These are phyloP conservation scores for Ramaria rubella DNA, from an alignment of 768 basidiomycete genomes.

Conservation along the genomic window DNA sequence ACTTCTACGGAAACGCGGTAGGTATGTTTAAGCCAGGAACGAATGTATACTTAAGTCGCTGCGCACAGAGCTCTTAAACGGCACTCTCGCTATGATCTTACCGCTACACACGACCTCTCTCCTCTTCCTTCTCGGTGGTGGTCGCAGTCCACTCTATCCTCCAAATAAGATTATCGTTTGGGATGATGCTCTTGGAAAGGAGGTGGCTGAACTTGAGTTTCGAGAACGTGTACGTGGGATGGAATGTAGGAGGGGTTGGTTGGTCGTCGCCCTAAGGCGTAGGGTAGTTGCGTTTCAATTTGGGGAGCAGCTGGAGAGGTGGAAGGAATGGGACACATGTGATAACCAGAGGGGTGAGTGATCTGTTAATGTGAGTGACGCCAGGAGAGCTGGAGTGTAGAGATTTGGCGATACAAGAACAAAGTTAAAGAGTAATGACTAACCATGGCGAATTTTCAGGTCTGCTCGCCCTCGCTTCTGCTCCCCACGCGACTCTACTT, in stretches of 20 bases:
- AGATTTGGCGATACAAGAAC: neutral
- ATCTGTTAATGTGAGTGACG: constrained; percentile 7
- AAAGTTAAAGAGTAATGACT: neutral
- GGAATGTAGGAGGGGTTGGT: constrained; percentile 76
- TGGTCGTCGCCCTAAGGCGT: constrained; percentile 72
- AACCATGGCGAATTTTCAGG: constrained; percentile 40
- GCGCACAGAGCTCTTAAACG: constrained; percentile 62
- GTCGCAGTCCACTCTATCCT: constrained; percentile 81
- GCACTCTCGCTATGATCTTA: constrained; percentile 68
- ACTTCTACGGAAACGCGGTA: constrained; percentile 79
- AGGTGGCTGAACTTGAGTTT: constrained; percentile 87
- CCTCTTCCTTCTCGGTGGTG: constrained; percentile 82
- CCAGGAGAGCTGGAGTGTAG: neutral
- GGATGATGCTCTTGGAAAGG: constrained; percentile 71
- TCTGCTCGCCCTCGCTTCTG: constrained; percentile 73
- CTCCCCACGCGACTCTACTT: constrained; percentile 70
- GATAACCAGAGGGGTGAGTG: constrained; percentile 75
- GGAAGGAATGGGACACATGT: constrained; percentile 79
- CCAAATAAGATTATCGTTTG: constrained; percentile 89
- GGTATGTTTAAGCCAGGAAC: constrained; percentile 12
- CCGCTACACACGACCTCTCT: constrained; percentile 79
- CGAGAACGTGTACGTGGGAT: constrained; percentile 75
- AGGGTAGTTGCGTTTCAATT: constrained; percentile 76
- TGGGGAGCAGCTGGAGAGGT: constrained; percentile 52
- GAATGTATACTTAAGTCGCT: constrained; percentile 9